Conservation (phyloP, 371 early-diverging fungal species). For the Rhizomucor miehei region DNA sequence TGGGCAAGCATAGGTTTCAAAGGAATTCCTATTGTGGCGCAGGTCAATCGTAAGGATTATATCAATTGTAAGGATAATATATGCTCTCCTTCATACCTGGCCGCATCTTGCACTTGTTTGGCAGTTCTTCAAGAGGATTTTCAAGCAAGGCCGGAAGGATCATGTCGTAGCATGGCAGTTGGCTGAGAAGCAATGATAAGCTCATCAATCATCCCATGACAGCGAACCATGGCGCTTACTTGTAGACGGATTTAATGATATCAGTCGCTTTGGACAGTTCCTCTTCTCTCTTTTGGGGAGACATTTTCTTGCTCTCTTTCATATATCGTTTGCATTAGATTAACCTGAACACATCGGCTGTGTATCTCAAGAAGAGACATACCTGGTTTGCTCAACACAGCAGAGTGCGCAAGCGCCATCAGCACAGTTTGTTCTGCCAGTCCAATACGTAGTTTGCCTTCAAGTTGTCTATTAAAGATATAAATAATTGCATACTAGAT, state of each 20-base stretch:
- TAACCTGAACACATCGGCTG: background rate
- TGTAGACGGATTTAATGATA: conserved; percentile 88
- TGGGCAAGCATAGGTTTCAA: conserved; percentile 99
- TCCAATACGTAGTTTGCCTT: conserved; percentile 97
- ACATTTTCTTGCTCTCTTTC: conserved; percentile 40
- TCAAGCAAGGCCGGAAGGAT: conserved; percentile 86
- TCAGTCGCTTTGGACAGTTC: conserved; percentile 70
- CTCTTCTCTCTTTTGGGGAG: conserved; percentile 50
- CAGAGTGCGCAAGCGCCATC: conserved; percentile 83
- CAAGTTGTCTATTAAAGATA: conserved; percentile 68
- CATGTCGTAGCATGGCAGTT: conserved; percentile 87
- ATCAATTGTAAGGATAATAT: background rate
- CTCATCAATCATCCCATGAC: no score
- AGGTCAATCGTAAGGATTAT: background rate
- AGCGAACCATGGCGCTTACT: conserved; percentile 46
- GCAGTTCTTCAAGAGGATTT: conserved; percentile 65
- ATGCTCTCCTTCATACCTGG: conserved; percentile 58
- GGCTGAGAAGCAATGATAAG: conserved; percentile 34
- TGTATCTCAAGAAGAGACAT: background rate
- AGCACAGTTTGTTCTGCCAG: conserved; percentile 96
- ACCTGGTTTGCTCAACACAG: conserved; percentile 53
- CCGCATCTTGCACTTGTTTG: conserved; percentile 78
- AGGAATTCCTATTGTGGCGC: conserved; percentile 92
- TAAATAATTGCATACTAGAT: background rate
- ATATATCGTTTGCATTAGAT: background rate